phyloP scores from a whole-genome alignment of 352 stramenopile genomes.

The Thalassiosira tumida region DNA sequence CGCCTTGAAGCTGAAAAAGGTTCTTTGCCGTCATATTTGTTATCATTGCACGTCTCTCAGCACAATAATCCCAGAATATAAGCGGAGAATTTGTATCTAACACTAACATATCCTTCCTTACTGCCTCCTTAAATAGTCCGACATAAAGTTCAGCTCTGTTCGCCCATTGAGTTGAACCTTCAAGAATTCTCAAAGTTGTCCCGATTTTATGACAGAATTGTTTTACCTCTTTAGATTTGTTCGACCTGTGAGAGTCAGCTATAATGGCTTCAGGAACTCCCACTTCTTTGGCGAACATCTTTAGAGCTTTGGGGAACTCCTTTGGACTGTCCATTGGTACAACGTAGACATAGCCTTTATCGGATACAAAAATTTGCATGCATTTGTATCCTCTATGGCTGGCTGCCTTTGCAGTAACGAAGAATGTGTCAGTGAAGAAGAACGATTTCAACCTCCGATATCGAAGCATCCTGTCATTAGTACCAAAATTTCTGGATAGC shows the following conservation, averaged over 20 bases:
- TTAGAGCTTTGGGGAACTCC: conserved; percentile 56
- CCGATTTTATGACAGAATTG: conserved; percentile 67
- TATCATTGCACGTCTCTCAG: conserved; percentile 56
- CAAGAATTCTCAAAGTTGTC: conserved; percentile 38
- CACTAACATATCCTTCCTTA: conserved; percentile 71
- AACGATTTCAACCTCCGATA: conserved; percentile 54
- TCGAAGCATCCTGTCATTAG: conserved; percentile 67
- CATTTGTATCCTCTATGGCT: conserved; percentile 68
- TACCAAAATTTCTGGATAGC: conserved; percentile 64
- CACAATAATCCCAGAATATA: conserved; percentile 75
- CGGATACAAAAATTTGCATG: conserved; percentile 72
- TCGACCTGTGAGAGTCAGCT: conserved; percentile 40
- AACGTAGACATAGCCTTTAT: conserved; percentile 71
- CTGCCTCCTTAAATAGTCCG: conserved; percentile 65
- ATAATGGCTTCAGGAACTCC: conserved; percentile 62
- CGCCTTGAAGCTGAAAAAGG: conserved; percentile 52
- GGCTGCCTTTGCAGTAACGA: conserved; percentile 66
- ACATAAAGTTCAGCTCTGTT: conserved; percentile 71
- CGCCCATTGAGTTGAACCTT: conserved; percentile 58
- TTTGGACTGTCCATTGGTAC: conserved; percentile 57
- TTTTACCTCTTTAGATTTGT: conserved; percentile 51
- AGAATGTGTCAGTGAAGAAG: conserved; percentile 81
- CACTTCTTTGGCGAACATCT: conserved; percentile 76
- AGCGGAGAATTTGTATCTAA: conserved; percentile 10
- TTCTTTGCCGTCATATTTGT: conserved; percentile 57